Base-by-base conservation (phyloP, 1,284 basidiomycete species). In the Chondrostereum purpureum region DNA sequence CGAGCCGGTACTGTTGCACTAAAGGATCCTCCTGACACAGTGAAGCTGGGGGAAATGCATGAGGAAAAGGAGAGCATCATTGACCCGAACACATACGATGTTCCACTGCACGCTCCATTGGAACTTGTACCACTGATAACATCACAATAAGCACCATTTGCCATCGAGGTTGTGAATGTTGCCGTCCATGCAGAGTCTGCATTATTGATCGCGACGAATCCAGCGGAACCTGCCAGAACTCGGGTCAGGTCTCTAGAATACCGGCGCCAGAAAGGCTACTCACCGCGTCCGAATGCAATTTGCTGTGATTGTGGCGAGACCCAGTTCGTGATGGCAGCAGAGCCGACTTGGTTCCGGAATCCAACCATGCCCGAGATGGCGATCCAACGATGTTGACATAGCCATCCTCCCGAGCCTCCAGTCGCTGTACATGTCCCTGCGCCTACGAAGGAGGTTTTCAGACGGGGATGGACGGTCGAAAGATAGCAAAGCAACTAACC, bases 251-350 rank as follows among this genome's bases (percentile, higher is more conserved):
- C 8, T 43, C 47, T 16, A 39, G 24, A 39, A 39, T 19, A 22
- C 18, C 5, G 21, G 27, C n/a, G 27, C n/a, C 21, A n/a, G n/a
- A 14, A 6, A 31, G 38, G 45, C 40, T 12, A 10, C 48, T 13
- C 47, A 74, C 80, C 79, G 52, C 81, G 64, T 10, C 76, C 76
- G 53, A 83, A 85, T 1, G 80, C 80, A 50, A 85, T 79, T 54
- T 72, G 80, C 43, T 77, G 62, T 2, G 70, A 64, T 50, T 70
- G 67, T 3, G 76, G 74, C 3, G 78, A 71, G 6, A 75, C 67
- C 79, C 79, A 83, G 55, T 78, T 69, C 3, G 63, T 73, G 12
- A 83, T 51, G 1, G 66, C 58, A 3, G 70, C 64, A 3, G 62
- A 54, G 6, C 73, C 78, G n/a, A 80, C 80, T 16, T 64, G 66